phyloP scores from a whole-genome alignment of 192 early-diverging fungal species.

The Coemansia aciculifera region DNA sequence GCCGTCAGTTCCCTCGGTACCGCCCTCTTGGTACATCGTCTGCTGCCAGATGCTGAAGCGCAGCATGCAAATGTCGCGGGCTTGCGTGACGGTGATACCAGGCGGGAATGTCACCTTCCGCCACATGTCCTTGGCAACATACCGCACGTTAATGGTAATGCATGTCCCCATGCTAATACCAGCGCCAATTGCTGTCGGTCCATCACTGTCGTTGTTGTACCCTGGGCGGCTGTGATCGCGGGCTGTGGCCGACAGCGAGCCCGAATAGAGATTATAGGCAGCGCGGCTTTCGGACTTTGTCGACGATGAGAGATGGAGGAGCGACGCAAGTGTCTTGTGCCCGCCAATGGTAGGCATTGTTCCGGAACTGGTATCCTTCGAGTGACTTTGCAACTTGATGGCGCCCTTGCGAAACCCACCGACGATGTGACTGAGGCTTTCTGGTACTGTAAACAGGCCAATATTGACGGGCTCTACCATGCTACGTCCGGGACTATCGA shows the following conservation, averaged over 20 bases:
- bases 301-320: constrained; percentile 36
- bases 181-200: neutral
- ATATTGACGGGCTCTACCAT: constrained; percentile 52
- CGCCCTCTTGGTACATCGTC: constrained; percentile 19
- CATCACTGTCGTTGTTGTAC: neutral
- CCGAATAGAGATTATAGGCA: constrained; percentile 45
- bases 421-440: constrained; percentile 39
- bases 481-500: constrained; percentile 8
- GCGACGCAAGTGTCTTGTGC: constrained; percentile 48
- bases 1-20: neutral
- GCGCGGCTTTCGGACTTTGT: constrained; percentile 38
- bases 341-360: constrained; percentile 52
- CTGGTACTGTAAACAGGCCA: constrained; percentile 47
- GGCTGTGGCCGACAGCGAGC: constrained; percentile 26
- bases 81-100: constrained; percentile 56
- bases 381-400: constrained; percentile 12
- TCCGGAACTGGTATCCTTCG: constrained; percentile 13
- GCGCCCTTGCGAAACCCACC: constrained; percentile 21
- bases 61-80: constrained; percentile 57
- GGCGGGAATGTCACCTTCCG: constrained; percentile 53
- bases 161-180: constrained; percentile 37
- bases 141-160: constrained; percentile 43
- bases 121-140: constrained; percentile 50
- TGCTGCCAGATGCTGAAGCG: constrained; percentile 59
- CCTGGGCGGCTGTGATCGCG: constrained; percentile 4